These are phyloP conservation scores for Penicillium sp. DNA, from an alignment of 2,329 filamentous ascomycete genomes.

Conservation along the genomic window DNA sequence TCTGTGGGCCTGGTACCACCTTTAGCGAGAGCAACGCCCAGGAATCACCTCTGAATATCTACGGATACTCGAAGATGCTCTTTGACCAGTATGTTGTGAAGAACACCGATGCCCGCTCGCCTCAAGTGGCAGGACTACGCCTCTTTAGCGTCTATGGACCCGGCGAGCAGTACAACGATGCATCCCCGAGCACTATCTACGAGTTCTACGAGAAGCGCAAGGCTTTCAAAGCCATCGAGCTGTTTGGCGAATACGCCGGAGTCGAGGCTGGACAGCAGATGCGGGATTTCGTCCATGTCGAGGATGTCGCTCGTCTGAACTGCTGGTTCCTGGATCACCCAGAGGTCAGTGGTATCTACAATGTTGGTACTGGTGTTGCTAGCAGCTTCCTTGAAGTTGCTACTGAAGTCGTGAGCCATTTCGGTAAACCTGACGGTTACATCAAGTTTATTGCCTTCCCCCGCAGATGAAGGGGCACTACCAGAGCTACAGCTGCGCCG, in stretches of 20 bases:
- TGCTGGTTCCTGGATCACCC: constrained; percentile 10
- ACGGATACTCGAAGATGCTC: constrained; percentile 4
- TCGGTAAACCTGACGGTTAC: neutral
- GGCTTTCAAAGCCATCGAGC: constrained; percentile 5
- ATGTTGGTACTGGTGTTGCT: constrained; percentile 5
- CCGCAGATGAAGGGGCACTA: neutral
- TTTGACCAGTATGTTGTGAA: constrained; percentile 4
- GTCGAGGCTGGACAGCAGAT: constrained; percentile 5
- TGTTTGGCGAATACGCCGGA: constrained; percentile 6
- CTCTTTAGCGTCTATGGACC: constrained; percentile 8
- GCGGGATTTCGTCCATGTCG: constrained; percentile 5
- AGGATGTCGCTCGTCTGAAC: constrained; percentile 8
- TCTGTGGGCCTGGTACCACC: neutral
- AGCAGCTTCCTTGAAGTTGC: constrained; percentile 2
- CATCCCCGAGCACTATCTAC: neutral
- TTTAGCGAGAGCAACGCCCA: neutral
- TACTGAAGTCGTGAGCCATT: neutral
- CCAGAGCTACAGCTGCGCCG: constrained; percentile 2
- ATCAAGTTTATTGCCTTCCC: neutral
- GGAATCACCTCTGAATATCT: neutral
- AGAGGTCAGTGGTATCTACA: constrained; percentile 2
- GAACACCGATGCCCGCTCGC: neutral
- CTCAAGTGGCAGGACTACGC: neutral
- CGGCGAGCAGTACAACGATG: neutral
- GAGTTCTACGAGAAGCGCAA: constrained; percentile 5